A percentile compares a stretch with the other conserved stretches of the same genome.
Evolutionary conservation across 768 basidiomycete genomes (phyloP).

Genomic region (Hydnomerulius pinastri): DNA sequence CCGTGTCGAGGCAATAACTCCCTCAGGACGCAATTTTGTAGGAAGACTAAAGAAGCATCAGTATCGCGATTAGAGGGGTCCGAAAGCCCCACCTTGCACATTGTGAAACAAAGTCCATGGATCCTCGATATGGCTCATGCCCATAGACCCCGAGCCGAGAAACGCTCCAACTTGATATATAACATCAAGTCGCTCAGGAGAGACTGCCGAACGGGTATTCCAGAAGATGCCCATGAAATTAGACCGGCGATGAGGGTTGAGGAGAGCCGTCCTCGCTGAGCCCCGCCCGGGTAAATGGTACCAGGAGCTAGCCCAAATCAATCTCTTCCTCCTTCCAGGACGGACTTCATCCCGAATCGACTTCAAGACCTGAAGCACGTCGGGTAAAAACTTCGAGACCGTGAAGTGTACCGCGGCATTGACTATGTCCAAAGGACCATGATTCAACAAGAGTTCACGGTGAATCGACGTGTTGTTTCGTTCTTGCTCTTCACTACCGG

Average conservation of each 20-base stretch:
- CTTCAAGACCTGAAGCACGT: slow-evolving; percentile 37
- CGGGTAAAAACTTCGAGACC: slow-evolving; percentile 44
- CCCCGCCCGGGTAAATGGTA: slow-evolving; percentile 23
- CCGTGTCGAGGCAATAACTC: slow-evolving; percentile 43
- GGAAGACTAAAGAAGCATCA: slow-evolving; percentile 41
- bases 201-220: background rate
- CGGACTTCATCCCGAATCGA: slow-evolving; percentile 25
- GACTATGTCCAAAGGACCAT: slow-evolving; percentile 33
- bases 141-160: slow-evolving; percentile 11
- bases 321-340: slow-evolving; percentile 12
- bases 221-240: background rate
- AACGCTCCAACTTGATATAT: slow-evolving; percentile 13
- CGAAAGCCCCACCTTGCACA: slow-evolving; percentile 44
- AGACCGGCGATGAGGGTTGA: background rate
- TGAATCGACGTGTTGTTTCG: background rate
- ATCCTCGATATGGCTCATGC: slow-evolving; percentile 26
- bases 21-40: slow-evolving; percentile 47
- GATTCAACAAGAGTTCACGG: slow-evolving; percentile 9
- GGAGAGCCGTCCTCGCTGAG: slow-evolving; percentile 8
- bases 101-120: slow-evolving; percentile 55
- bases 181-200: background rate
- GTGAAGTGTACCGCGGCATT: slow-evolving; percentile 51
- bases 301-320: slow-evolving; percentile 28
- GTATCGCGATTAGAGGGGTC: background rate
- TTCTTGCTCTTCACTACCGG: background rate